Base-by-base conservation (phyloP, 2,329 filamentous ascomycete genomes). In the Pestalotiopsis sp. region DNA sequence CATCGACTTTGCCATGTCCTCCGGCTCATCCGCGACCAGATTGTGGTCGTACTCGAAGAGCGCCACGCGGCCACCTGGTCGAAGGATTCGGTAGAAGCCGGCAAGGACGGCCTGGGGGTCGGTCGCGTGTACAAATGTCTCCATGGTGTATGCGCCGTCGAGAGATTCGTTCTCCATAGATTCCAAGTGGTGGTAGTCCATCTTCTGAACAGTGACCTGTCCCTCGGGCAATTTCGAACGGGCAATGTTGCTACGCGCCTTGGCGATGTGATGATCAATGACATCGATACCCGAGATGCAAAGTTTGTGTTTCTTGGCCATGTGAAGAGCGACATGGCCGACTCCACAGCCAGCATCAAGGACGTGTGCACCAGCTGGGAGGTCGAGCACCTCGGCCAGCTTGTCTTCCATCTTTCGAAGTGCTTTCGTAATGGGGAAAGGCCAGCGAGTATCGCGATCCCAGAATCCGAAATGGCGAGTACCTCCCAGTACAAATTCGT, bases 121-220 rank as follows among this genome's bases (percentile, higher is more conserved):
- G 1, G 81, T 84, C 1, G 85, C 84, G 71, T 88, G 85, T 0
- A 86, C 85, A 60, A 88, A 81, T 0, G 85, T 86, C 73, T 88
- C 84, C 81, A 87, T 85, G 0, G 85, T 87, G 73, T 87, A 88
- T 35, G 84, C 75, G 3, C 85, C 85, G 66, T 88, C 84, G 56
- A 84, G 80, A 0, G 78, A 81, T 3, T 71, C 74, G 30, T 76
- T 70, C 0, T 70, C 66, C 24, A 86, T 75, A 4, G 70, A 68
- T 2, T 83, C 79, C 1, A 88, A 78, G 68, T 86, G 76, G 69
- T 88, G 85, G 70, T 87, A 88, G 70, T 88, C 84, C 74, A 80
- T 82, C 68, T 78, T 78, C 3, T 71, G 73, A 14, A 83, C 81
- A 0, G 73, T 73, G 17, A 87, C 73, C 40, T 73, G 71, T 7